Evolutionary conservation across 1,139 yeast species (phyloP).

Genomic region (Blastobotrys petasosporus): DNA sequence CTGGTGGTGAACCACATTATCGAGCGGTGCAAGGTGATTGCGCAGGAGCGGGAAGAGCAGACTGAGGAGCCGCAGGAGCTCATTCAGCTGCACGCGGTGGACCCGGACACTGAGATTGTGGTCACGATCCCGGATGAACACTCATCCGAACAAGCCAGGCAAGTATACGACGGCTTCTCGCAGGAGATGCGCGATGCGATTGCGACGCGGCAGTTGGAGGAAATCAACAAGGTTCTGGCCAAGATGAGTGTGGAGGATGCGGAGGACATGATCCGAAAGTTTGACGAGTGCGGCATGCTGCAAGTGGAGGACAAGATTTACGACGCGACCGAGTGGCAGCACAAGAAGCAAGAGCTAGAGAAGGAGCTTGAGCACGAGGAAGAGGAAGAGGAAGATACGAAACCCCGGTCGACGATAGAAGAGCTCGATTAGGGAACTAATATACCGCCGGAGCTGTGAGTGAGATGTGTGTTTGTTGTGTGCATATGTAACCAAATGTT

Average conservation of each 20-base stretch:
- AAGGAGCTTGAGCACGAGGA: background rate
- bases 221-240: slow-evolving; percentile 78
- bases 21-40: slow-evolving; percentile 62
- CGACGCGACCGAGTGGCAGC: slow-evolving; percentile 62
- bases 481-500: too few relatives aligned
- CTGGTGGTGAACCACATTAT: slow-evolving; percentile 68
- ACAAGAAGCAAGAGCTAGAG: slow-evolving; percentile 35
- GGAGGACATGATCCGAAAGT: slow-evolving; percentile 63
- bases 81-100: slow-evolving; percentile 83
- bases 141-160: slow-evolving; percentile 42
- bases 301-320: slow-evolving; percentile 74
- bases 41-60: slow-evolving; percentile 39
- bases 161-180: slow-evolving; percentile 53
- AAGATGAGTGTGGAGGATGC: slow-evolving; percentile 73
- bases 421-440: too few relatives aligned
- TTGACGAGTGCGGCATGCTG: slow-evolving; percentile 78
- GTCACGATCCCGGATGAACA: slow-evolving; percentile 62
- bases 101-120: slow-evolving; percentile 70
- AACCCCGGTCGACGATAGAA: too few relatives aligned
- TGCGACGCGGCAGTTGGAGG: slow-evolving; percentile 63
- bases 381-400: background rate
- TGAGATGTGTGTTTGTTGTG: too few relatives aligned
- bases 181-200: slow-evolving; percentile 67
- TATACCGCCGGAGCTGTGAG: too few relatives aligned
- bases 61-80: slow-evolving; percentile 61